Evolutionary conservation across 768 basidiomycete species (phyloP), one percentile per base, ranked within the genome.

Genomic region (Lactarius akahatsu): DNA sequence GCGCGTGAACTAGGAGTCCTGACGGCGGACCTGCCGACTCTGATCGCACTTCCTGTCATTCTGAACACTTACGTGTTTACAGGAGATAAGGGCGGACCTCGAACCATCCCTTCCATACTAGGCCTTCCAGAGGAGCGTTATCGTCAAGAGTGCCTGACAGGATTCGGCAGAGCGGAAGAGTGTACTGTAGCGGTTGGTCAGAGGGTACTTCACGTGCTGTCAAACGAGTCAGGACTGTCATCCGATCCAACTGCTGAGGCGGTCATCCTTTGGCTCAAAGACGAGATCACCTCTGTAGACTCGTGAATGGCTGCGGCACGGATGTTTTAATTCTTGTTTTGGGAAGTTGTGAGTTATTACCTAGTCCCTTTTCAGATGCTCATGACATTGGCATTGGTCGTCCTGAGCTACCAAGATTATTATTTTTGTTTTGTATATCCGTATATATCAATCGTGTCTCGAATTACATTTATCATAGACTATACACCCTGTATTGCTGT

Each of bases 101-200:
- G 76, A 6, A 80, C 81, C 3, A 82, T 92, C 57, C 75, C 87
- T 13, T 71, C 77, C 23, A 79, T 90, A 68, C 74, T 91, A 47
- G 84, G 84, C 26, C 73, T 91, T 8, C 71, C 82, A 0, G 89
- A 88, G 70, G 81, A 80, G 9, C 83, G 84, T 68, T 93, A 92
- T 71, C 81, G 90, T 64, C 83, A 80, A 70, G 84, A 83, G 43
- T 92, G 87, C 74, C 76, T 94, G 43, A 78, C 84, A 50, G 91
- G 92, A 26, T 93, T 92, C 73, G 85, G 87, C 16, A 80, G 89
- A 62, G 91, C 91, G 45, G 91, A 92, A 69, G 89, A 91, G 71
- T 90, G 85, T 69, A 85, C 86, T 54, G 76, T 76, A 26, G 77
- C 82, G 5, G 84, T 91, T 57, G 86, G 82, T 3, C 81, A 82